A percentile compares a stretch with the other conserved stretches of the same genome.
Conservation (phyloP, 2,329 filamentous ascomycete genomes). For the Gyromitra esculenta region DNA sequence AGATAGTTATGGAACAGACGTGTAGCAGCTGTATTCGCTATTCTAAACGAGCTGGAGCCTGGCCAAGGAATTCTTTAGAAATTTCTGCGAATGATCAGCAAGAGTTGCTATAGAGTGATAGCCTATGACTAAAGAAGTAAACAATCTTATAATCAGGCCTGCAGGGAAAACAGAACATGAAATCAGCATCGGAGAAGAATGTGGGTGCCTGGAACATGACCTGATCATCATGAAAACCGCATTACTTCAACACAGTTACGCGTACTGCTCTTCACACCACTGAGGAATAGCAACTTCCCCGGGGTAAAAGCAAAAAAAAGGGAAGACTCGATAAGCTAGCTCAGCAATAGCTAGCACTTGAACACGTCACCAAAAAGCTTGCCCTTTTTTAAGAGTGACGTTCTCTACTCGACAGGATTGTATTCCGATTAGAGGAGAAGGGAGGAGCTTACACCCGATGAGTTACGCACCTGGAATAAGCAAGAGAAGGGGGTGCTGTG, state of each 20-base stretch:
- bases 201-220: slow-evolving; percentile 2
- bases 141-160: slow-evolving; percentile 37
- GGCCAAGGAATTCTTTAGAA: slow-evolving; percentile 17
- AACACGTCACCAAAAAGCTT: slow-evolving; percentile 25
- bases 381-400: not conserved
- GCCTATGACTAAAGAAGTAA: slow-evolving; percentile 37
- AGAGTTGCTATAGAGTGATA: slow-evolving; percentile 29
- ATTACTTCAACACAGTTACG: slow-evolving; percentile 5
- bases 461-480: slow-evolving; percentile 1
- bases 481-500: not conserved
- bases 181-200: slow-evolving; percentile 11
- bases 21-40: slow-evolving; percentile 39
- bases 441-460: not conserved
- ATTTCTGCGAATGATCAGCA: slow-evolving; percentile 19
- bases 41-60: slow-evolving; percentile 9
- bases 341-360: slow-evolving; percentile 10
- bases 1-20: slow-evolving; percentile 23
- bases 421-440: slow-evolving; percentile 1
- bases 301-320: slow-evolving; percentile 35
- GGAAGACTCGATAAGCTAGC: slow-evolving; percentile 16
- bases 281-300: slow-evolving; percentile 6
- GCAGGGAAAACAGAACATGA: slow-evolving; percentile 19
- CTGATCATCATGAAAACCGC: slow-evolving; percentile 22
- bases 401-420: slow-evolving; percentile 1
- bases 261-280: not conserved